phyloP scores from a whole-genome alignment of 2,329 filamentous ascomycete genomes.

The Aphanocladium album region DNA sequence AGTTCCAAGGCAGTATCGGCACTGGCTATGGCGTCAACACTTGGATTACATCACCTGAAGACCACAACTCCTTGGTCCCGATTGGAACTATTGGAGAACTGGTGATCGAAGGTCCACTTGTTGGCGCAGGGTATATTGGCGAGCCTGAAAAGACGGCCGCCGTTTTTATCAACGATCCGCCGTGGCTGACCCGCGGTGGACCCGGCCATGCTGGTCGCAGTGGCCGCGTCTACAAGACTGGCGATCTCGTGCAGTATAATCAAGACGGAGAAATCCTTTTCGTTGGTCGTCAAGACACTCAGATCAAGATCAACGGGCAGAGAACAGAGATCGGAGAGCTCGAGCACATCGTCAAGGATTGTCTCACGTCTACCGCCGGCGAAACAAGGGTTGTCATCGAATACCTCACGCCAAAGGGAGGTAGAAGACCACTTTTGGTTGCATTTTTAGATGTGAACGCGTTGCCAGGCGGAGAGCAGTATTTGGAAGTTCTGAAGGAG shows the following conservation, averaged over 20 bases:
- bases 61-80: slow-evolving; percentile 21
- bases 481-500: slow-evolving; percentile 21
- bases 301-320: slow-evolving; percentile 58
- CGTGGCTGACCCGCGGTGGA: slow-evolving; percentile 3
- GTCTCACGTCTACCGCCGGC: slow-evolving; percentile 32
- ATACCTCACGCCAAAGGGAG: slow-evolving; percentile 38
- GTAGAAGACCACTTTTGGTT: slow-evolving; percentile 36
- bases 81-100: slow-evolving; percentile 34
- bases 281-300: slow-evolving; percentile 54
- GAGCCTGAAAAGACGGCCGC: slow-evolving; percentile 13
- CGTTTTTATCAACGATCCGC: slow-evolving; percentile 10
- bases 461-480: neutral
- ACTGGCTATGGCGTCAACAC: slow-evolving; percentile 8
- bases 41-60: slow-evolving; percentile 36
- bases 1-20: slow-evolving; percentile 13
- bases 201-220: slow-evolving; percentile 11
- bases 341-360: slow-evolving; percentile 37
- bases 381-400: slow-evolving; percentile 39
- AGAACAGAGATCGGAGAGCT: slow-evolving; percentile 50
- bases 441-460: slow-evolving; percentile 28
- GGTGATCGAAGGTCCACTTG: slow-evolving; percentile 43
- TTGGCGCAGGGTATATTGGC: slow-evolving; percentile 40
- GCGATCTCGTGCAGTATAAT: slow-evolving; percentile 40
- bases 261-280: slow-evolving; percentile 35
- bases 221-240: slow-evolving; percentile 38